Conservation (phyloP, 805 yeast species). For the Ogataea ganodermae region DNA sequence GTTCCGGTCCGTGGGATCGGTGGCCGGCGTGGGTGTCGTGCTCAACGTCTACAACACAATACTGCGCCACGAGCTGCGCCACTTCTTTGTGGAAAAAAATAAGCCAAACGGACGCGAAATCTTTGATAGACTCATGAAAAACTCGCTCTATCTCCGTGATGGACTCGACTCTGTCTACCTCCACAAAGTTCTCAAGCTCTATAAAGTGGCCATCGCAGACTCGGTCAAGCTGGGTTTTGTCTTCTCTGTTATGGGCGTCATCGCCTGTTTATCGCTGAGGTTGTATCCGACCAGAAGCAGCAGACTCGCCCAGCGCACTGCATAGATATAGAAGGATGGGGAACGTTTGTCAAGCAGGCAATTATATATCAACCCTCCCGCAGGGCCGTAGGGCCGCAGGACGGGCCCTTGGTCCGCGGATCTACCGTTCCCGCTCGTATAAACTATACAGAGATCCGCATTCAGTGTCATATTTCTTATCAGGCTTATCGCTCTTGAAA, state of each 20-base stretch:
- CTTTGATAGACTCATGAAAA: slow-evolving; percentile 24
- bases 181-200: slow-evolving; percentile 33
- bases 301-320: slow-evolving; percentile 6
- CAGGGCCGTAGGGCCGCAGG: no score
- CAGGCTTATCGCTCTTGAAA: slow-evolving; percentile 12
- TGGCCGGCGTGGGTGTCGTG: slow-evolving; percentile 46
- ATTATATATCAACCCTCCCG: no score
- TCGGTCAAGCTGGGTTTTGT: slow-evolving; percentile 27
- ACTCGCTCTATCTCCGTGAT: slow-evolving; percentile 32
- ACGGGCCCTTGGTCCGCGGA: no score
- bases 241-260: slow-evolving; percentile 29
- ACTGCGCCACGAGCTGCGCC: slow-evolving; percentile 34
- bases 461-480: neutral
- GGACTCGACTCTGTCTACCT: slow-evolving; percentile 31
- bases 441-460: slow-evolving; percentile 9
- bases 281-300: slow-evolving; percentile 14
- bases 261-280: slow-evolving; percentile 25
- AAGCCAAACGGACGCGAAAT: slow-evolving; percentile 29
- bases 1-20: slow-evolving; percentile 51
- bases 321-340: no score
- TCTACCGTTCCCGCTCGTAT: no score
- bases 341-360: no score
- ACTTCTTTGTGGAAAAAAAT: slow-evolving; percentile 31
- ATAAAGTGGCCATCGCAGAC: slow-evolving; percentile 31
- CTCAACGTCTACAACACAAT: slow-evolving; percentile 40